Base-by-base conservation (phyloP, 495 filamentous ascomycete species). In the Friedmanniomyces simplex region DNA sequence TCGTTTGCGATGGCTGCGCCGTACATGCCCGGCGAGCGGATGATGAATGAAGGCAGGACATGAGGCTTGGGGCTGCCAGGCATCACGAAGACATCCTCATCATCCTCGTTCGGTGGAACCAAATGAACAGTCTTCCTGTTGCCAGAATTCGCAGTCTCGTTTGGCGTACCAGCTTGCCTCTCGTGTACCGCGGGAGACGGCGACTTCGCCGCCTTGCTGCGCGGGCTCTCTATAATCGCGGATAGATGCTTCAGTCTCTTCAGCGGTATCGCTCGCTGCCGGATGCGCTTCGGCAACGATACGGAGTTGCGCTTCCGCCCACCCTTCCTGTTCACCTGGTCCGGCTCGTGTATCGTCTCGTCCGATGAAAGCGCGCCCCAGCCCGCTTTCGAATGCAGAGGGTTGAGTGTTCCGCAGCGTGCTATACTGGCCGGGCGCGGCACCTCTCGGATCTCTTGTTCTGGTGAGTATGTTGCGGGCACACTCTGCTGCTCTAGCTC, bases 181-280 rank as follows among this genome's bases (percentile, higher is more conserved):
- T 39, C 57, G 18, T 22, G 52, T 28, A 54, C 28, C 3, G 21
- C 25, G 30, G 52, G 41, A 4, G 60, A 62, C 11, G 61, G 51
- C 1, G 49, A 48, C 10, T 14, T 39, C 6, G 42, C 43, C 1
- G 28, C 16, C 18, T 34, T 48, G 25, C 49, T 50, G 26, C 58
- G 41, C 21, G 62, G 58, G 32, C 62, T 61, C 25, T 64, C 62
- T 8, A 61, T 61, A n/a, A 61, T 58, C 1, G 52, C 50, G 2
- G 62, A 63, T 20, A 64, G 48, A 36, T 51, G 57, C 50, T 61
- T 64, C 1, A 61, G 28, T 26, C 50, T n/a, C 54, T 30, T 61
- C 49, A 64, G 30, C 11, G 41, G 58, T 36, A 61, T 58, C 14
- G 49, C 57, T 21, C 39, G 18, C 42, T 52, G 36, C 0, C 34